Evolutionary conservation across 148 eudicot species (phyloP).

Genomic region (Vaccinium macrocarpon): DNA sequence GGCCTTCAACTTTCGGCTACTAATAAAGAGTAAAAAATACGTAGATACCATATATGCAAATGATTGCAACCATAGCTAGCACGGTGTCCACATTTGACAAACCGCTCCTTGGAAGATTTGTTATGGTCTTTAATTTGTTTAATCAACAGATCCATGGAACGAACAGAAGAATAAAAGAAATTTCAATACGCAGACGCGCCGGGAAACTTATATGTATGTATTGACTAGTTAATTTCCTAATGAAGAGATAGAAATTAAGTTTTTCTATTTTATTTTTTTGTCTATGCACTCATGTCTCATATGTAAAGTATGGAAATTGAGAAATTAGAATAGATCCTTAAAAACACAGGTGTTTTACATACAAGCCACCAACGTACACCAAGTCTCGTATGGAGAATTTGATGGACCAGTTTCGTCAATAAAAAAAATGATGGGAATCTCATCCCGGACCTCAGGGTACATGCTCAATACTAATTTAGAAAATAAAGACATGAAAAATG

Average conservation of each 20-base stretch:
- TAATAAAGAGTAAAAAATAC: background rate
- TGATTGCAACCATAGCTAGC: background rate
- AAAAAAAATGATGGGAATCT: background rate
- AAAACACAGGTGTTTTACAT: background rate
- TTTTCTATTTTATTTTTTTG: background rate
- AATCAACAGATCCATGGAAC: background rate
- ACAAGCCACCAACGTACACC: background rate
- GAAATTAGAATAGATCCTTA: background rate
- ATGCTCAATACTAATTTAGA: background rate
- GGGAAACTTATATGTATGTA: background rate
- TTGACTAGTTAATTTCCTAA: background rate
- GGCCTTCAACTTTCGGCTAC: slow-evolving; percentile 1
- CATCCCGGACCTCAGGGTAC: background rate
- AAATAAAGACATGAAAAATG: background rate
- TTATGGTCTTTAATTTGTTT: background rate
- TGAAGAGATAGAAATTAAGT: background rate
- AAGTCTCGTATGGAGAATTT: background rate
- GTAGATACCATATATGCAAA: background rate
- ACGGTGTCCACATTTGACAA: slow-evolving; percentile 1
- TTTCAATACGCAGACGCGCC: too few relatives aligned
- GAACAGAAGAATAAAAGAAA: background rate
- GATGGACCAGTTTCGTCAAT: background rate
- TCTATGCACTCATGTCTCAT: background rate
- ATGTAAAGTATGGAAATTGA: background rate
- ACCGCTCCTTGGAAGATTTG: background rate